Evolutionary conservation across 371 early-diverging fungal species (phyloP).

Genomic region (Rhizomucor pusillus): DNA sequence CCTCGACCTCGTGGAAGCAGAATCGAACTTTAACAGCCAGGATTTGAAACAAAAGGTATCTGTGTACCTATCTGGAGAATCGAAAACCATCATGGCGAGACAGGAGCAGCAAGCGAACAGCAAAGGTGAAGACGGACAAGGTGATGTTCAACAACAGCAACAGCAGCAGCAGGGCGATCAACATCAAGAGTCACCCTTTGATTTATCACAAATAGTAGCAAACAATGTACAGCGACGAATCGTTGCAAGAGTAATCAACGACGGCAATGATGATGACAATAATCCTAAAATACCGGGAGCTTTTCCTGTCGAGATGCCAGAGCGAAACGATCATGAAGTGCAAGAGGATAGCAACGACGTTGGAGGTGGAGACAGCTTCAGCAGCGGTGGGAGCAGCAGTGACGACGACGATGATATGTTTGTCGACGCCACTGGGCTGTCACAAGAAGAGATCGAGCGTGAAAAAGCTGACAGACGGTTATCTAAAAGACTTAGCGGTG

Average conservation of each 20-base stretch:
- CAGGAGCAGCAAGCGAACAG: too few relatives aligned
- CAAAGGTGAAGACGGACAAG: too few relatives aligned
- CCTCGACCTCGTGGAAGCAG: too few relatives aligned
- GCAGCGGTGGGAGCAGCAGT: constrained; percentile 16
- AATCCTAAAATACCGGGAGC: neutral
- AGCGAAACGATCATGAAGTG: neutral
- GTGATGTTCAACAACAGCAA: too few relatives aligned
- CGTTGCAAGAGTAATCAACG: constrained; percentile 3
- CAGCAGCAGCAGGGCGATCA: neutral
- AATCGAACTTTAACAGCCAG: too few relatives aligned
- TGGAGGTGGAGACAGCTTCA: constrained; percentile 20
- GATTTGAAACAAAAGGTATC: too few relatives aligned
- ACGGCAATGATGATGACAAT: constrained; percentile 1
- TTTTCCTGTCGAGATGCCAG: neutral
- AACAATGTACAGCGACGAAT: constrained; percentile 21
- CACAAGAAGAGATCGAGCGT: constrained; percentile 40
- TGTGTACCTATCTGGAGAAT: too few relatives aligned
- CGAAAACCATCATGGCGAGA: too few relatives aligned
- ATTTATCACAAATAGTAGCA: constrained; percentile 11
- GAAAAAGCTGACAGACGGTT: constrained; percentile 29
- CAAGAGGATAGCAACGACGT: constrained; percentile 14
- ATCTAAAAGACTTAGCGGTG: constrained; percentile 45
- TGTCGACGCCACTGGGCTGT: constrained; percentile 37
- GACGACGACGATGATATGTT: constrained; percentile 33
- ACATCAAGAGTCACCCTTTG: neutral